Evolutionary conservation across 805 yeast species (phyloP), one percentile per base, ranked within the genome.

Genomic region (Brettanomyces anomalus): DNA sequence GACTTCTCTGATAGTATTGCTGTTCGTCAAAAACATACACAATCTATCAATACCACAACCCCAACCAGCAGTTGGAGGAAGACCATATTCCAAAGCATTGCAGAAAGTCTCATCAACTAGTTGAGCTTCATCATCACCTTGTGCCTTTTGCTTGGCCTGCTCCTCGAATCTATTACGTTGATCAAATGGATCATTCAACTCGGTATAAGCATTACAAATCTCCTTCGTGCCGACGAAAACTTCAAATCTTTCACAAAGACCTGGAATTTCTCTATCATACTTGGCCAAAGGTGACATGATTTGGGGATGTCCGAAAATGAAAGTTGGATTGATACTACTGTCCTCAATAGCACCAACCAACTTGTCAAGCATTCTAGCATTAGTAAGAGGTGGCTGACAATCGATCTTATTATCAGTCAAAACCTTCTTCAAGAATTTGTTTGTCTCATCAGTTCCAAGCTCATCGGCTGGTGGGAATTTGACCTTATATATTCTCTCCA

Each of bases 51-150:
- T 89, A 77, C 98, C 98, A 71, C 95, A 83, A 57, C 98, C 98
- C 97, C 97, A 90, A 55, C 98, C 98, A 66, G 95, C 97, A 56
- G 97, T 93, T 58, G 98, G 98, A 47, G 98, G 98, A 60, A 90
- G 77, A 68, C 97, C 98, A 67, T 87, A 90, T 72, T 90, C 98
- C 60, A 90, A 77, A 53, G 98, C 97, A 58, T 89, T 85, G 74
- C 95, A 84, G 89, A 90, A 90, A 51, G 85, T 83, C 72, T 90
- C 98, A 66, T 90, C 98, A 51, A 93, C 76, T 66, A 88, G 62
- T 74, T 90, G 97, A 49, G 96, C 98, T 72, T 93, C 98, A 61
- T 90, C 98, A 62, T 90, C 98, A 74, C 98, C 98, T 69, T 87
- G 96, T 53, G 73, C 97, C 74, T 90, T 90, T 76, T 93, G 98